Evolutionary conservation across 2,329 filamentous ascomycete species (phyloP).

Genomic region (Stenocarpella maydis): DNA sequence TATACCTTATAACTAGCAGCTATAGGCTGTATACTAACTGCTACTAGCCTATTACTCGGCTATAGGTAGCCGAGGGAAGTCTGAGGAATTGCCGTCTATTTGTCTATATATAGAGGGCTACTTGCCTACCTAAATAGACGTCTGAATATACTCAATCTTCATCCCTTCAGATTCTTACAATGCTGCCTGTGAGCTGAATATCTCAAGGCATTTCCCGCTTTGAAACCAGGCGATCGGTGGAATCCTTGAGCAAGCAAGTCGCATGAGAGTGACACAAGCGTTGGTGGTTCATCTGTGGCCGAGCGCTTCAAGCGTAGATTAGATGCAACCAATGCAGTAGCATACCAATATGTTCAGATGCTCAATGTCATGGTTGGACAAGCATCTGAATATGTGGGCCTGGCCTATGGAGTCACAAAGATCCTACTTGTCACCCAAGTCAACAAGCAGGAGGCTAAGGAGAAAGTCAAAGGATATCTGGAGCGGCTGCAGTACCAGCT

Average conservation of each 20-base stretch:
- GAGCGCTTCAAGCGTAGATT: neutral
- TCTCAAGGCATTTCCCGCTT: no score
- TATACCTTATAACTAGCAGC: no score
- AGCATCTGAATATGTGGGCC: constrained; percentile 4
- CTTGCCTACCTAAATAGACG: no score
- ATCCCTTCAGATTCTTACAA: no score
- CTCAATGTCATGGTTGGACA: constrained; percentile 19
- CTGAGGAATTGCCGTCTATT: no score
- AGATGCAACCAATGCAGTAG: neutral
- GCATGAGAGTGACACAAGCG: neutral
- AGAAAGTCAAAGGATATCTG: constrained; percentile 3
- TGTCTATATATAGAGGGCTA: no score
- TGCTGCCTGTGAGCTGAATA: no score
- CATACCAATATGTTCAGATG: constrained; percentile 5
- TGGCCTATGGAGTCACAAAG: constrained; percentile 15
- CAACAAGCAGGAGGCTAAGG: constrained; percentile 13
- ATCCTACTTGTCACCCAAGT: constrained; percentile 20
- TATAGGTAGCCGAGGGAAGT: no score
- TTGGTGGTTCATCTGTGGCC: neutral
- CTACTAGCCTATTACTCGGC: no score
- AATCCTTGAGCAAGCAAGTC: neutral
- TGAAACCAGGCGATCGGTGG: neutral
- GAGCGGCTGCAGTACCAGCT: constrained; percentile 7
- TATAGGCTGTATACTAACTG: no score
- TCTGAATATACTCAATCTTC: no score